Conservation (phyloP, 1,139 yeast genomes). For the Geotrichum phurueaensis region DNA sequence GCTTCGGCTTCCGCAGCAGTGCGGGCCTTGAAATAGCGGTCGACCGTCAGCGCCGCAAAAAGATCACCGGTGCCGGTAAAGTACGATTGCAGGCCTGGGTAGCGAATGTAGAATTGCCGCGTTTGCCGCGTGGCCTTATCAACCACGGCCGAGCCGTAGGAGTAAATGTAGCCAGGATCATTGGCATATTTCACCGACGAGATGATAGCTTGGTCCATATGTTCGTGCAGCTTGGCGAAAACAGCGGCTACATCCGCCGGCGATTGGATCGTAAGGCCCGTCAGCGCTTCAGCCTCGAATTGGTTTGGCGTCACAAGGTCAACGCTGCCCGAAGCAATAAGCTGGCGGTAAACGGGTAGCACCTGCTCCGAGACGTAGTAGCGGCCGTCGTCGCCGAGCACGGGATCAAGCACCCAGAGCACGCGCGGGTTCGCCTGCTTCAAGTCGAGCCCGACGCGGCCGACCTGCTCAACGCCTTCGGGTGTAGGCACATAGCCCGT, state of each 20-base stretch:
- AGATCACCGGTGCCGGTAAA: constrained; percentile 94
- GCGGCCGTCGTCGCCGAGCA: constrained; percentile 85
- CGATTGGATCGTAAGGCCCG: constrained; percentile 47
- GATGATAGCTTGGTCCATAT: constrained; percentile 55
- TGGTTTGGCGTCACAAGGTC: constrained; percentile 84
- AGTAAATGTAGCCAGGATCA: constrained; percentile 37
- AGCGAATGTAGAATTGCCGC: constrained; percentile 39
- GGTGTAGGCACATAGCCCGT: constrained; percentile 71
- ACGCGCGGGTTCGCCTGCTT: constrained; percentile 24
- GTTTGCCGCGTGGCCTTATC: constrained; percentile 16
- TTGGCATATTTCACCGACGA: constrained; percentile 47
- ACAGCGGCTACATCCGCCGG: constrained; percentile 43
- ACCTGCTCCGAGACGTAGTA: constrained; percentile 71
- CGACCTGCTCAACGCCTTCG: constrained; percentile 46
- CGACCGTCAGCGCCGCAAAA: constrained; percentile 71
- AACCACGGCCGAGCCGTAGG: constrained; percentile 25
- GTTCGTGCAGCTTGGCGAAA: constrained; percentile 36
- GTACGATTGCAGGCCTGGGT: constrained; percentile 58
- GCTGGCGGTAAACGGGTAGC: constrained; percentile 55
- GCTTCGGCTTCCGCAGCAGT: constrained; percentile 6
- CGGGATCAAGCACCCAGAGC: constrained; percentile 79
- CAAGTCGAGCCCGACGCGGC: constrained; percentile 38
- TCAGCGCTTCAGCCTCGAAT: constrained; percentile 73
- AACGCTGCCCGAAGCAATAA: constrained; percentile 49
- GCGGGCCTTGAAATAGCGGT: constrained; percentile 43